Evolutionary conservation across 2,329 filamentous ascomycete genomes (phyloP).

Genomic region (Tetracladium maxilliforme): DNA sequence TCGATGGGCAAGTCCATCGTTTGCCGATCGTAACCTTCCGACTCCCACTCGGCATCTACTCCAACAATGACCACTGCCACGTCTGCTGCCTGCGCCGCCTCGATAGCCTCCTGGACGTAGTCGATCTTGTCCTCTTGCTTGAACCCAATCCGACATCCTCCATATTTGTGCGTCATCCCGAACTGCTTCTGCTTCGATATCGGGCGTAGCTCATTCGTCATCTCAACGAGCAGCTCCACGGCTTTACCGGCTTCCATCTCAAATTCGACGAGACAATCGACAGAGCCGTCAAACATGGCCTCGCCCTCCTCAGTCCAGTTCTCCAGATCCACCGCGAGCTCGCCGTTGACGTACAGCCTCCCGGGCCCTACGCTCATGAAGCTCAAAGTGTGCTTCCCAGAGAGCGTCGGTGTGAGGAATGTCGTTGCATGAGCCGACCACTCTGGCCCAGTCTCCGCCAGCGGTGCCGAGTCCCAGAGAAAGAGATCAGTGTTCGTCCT

Average conservation of each 20-base stretch:
- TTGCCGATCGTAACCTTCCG: slow-evolving; percentile 54
- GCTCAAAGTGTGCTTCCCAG: slow-evolving; percentile 49
- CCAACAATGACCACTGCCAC: slow-evolving; percentile 56
- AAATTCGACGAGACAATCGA: slow-evolving; percentile 47
- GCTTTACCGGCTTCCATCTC: slow-evolving; percentile 42
- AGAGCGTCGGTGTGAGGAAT: slow-evolving; percentile 38
- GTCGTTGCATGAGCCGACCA: slow-evolving; percentile 52
- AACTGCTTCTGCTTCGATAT: slow-evolving; percentile 40
- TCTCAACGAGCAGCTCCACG: slow-evolving; percentile 47
- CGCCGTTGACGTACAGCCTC: slow-evolving; percentile 41
- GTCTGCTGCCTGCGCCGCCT: slow-evolving; percentile 45
- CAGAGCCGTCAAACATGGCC: slow-evolving; percentile 55
- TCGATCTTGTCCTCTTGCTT: slow-evolving; percentile 48
- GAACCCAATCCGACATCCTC: slow-evolving; percentile 58
- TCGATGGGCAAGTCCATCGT: slow-evolving; percentile 43
- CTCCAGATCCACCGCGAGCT: slow-evolving; percentile 49
- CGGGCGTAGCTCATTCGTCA: slow-evolving; percentile 51
- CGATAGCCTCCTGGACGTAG: slow-evolving; percentile 49
- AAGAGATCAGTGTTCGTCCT: slow-evolving; percentile 52
- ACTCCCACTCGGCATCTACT: slow-evolving; percentile 62
- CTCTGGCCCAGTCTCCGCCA: slow-evolving; percentile 40
- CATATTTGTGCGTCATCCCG: slow-evolving; percentile 48
- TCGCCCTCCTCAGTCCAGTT: slow-evolving; percentile 56
- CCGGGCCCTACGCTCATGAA: slow-evolving; percentile 55
- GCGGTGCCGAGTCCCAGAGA: slow-evolving; percentile 55